Percentiles rank a stretch among this genome's conserved stretches.
phyloP scores from a whole-genome alignment of 2,329 filamentous ascomycete genomes.

The Byssochlamys sp. region DNA sequence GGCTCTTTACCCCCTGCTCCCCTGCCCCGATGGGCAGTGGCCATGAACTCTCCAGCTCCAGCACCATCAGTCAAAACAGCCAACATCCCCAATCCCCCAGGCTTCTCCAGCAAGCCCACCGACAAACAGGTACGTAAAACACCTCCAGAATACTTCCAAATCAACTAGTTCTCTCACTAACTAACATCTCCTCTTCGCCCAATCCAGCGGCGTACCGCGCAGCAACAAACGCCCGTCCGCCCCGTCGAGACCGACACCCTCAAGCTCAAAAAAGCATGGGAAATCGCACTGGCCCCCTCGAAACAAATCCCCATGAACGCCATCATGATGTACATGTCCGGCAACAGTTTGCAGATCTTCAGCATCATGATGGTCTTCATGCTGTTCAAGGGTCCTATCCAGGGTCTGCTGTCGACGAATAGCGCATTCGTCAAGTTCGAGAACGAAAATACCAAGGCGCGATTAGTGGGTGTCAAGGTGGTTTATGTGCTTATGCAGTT shows the following conservation, averaged over 20 bases:
- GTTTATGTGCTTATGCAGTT: conserved; percentile 83
- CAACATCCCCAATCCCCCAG: conserved; percentile 73
- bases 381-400: conserved; percentile 92
- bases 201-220: conserved; percentile 33
- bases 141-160: background rate
- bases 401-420: conserved; percentile 72
- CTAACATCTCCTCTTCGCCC: conserved; percentile 15
- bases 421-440: conserved; percentile 86
- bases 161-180: conserved; percentile 7
- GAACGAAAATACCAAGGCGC: conserved; percentile 62
- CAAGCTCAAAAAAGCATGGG: conserved; percentile 98
- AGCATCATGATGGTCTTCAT: conserved; percentile 99
- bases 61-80: conserved; percentile 54
- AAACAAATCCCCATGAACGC: conserved; percentile 96
- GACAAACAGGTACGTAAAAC: conserved; percentile 47
- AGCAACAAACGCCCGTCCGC: conserved; percentile 54
- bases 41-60: conserved; percentile 62
- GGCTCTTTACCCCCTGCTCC: conserved; percentile 29
- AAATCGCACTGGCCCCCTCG: conserved; percentile 82
- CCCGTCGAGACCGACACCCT: conserved; percentile 84
- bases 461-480: conserved; percentile 73
- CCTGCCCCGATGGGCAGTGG: conserved; percentile 70
- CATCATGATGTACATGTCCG: conserved; percentile 99
- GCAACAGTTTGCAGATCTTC: conserved; percentile 96
- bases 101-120: conserved; percentile 53